phyloP scores from a whole-genome alignment of 306 rosid species.

The Sicyos baderoa region DNA sequence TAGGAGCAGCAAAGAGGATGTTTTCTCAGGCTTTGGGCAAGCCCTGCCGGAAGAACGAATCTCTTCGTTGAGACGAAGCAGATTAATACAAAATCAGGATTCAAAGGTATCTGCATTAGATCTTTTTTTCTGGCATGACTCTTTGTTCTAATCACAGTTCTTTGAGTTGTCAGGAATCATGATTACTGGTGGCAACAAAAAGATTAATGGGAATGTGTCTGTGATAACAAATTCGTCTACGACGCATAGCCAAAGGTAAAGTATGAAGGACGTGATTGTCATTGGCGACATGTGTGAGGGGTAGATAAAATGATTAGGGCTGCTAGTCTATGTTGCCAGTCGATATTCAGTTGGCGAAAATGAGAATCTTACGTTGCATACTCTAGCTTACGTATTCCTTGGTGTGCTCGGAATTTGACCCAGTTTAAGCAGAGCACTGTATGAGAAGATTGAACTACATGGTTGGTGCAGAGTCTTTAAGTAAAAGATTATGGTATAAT shows the following conservation, averaged over 20 bases:
- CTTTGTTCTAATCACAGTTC: not conserved
- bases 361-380: not conserved
- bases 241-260: not conserved
- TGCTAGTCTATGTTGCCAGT: slow-evolving; percentile 4
- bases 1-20: slow-evolving; percentile 95
- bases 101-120: slow-evolving; percentile 17
- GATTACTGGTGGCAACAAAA: not conserved
- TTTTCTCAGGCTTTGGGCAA: slow-evolving; percentile 86
- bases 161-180: slow-evolving; percentile 8
- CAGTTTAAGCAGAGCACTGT: not conserved
- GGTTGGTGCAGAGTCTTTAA: not conserved
- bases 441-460: not conserved
- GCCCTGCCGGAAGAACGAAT: slow-evolving; percentile 49
- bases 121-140: slow-evolving; percentile 1
- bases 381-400: not conserved
- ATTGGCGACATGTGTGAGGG: not conserved
- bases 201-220: slow-evolving; percentile 1
- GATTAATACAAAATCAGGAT: slow-evolving; percentile 23
- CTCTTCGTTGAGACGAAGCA: slow-evolving; percentile 36
- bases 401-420: not conserved
- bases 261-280: not conserved
- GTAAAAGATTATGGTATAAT: not conserved
- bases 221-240: not conserved
- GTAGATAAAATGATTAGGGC: not conserved
- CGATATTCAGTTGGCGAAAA: not conserved